phyloP scores from a whole-genome alignment of 345 rosid species.

The Erucastrum elatum region DNA sequence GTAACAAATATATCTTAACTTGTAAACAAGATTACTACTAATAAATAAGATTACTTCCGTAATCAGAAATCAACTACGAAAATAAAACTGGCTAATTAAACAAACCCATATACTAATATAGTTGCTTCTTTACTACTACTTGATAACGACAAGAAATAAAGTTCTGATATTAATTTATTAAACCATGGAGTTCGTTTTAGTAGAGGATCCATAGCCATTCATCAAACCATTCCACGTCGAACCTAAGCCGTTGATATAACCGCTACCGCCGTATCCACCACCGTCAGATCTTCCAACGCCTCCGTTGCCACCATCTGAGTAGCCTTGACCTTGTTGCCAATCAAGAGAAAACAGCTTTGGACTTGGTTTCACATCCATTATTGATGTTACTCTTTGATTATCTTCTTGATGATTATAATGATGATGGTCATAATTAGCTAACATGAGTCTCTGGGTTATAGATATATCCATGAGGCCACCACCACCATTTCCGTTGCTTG shows the following conservation, averaged over 20 bases:
- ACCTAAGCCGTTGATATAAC: constrained; percentile 39
- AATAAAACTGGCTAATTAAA: constrained; percentile 20
- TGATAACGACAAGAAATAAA: constrained; percentile 13
- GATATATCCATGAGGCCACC: constrained; percentile 56
- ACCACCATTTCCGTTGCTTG: constrained; percentile 32
- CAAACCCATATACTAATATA: constrained; percentile 15
- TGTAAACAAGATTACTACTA: neutral
- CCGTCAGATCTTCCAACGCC: constrained; percentile 39
- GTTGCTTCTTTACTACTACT: constrained; percentile 2
- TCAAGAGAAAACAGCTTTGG: constrained; percentile 70
- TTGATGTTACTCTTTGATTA: constrained; percentile 38
- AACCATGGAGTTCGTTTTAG: constrained; percentile 39
- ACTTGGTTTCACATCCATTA: constrained; percentile 70
- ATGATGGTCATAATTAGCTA: constrained; percentile 48
- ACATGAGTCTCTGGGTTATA: constrained; percentile 58
- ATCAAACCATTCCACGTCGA: constrained; percentile 41
- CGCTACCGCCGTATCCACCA: constrained; percentile 27
- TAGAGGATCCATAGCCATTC: constrained; percentile 38
- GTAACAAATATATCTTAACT: constrained; percentile 17
- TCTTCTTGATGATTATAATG: constrained; percentile 47
- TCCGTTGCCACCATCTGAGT: constrained; percentile 40
- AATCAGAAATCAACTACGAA: constrained; percentile 2
- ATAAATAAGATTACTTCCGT: neutral
- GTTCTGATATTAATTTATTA: constrained; percentile 14
- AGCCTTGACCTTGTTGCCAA: constrained; percentile 82